phyloP scores from a whole-genome alignment of 306 rosid genomes.

The Coriaria nepalensis region DNA sequence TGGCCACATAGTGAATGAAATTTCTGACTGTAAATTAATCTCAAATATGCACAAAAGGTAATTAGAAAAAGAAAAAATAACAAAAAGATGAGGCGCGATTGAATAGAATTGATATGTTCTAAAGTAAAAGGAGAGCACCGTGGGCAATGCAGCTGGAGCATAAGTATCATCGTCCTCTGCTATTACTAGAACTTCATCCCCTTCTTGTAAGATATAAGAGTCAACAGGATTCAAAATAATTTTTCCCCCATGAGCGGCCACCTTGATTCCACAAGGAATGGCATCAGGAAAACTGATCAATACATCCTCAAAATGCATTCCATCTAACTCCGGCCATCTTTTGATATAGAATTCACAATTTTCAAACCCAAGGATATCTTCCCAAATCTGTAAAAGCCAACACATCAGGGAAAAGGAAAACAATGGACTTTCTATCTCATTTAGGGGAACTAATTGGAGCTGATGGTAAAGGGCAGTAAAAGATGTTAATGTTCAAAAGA shows the following conservation, averaged over 20 bases:
- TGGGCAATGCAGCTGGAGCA: slow-evolving; percentile 68
- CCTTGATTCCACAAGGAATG: slow-evolving; percentile 89
- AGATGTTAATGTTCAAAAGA: too few relatives aligned
- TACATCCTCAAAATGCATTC: slow-evolving; percentile 64
- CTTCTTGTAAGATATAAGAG: slow-evolving; percentile 68
- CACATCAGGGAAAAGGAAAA: slow-evolving; percentile 13
- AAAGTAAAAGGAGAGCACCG: slow-evolving; percentile 44
- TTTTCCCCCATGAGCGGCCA: slow-evolving; percentile 62
- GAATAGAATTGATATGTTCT: slow-evolving; percentile 3
- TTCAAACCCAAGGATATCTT: slow-evolving; percentile 91
- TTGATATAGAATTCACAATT: slow-evolving; percentile 88
- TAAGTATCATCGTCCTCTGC: slow-evolving; percentile 92
- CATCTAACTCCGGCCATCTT: slow-evolving; percentile 82
- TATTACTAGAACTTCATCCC: slow-evolving; percentile 79
- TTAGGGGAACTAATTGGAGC: slow-evolving; percentile 12
- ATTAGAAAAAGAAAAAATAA: slow-evolving; percentile 3
- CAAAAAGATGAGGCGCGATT: slow-evolving; percentile 7
- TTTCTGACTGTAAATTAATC: too few relatives aligned
- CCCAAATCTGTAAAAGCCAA: slow-evolving; percentile 75
- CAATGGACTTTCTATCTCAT: slow-evolving; percentile 5
- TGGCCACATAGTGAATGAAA: too few relatives aligned
- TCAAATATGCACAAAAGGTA: too few relatives aligned
- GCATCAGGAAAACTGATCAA: slow-evolving; percentile 76
- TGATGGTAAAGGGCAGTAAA: slow-evolving; percentile 4
- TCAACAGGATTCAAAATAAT: slow-evolving; percentile 76